A percentile compares a stretch with the other conserved stretches of the same genome.
Evolutionary conservation across 805 yeast species (phyloP).

Genomic region (Kuraishia cidri): DNA sequence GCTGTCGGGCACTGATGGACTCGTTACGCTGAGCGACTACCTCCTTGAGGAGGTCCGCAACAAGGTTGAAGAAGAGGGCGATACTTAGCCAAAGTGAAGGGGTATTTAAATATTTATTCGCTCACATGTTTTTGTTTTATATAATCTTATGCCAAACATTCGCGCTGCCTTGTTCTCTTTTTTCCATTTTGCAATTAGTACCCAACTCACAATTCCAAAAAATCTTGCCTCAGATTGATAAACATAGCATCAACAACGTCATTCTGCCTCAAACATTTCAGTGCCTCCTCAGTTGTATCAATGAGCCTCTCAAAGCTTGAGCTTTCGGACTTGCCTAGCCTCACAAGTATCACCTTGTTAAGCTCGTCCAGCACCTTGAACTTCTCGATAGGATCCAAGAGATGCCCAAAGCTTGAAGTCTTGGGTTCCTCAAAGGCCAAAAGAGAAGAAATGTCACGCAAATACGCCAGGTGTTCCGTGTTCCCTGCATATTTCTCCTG

Average conservation of each 20-base stretch:
- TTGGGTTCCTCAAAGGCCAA: slow-evolving; percentile 44
- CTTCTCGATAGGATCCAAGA: slow-evolving; percentile 25
- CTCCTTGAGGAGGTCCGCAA: slow-evolving; percentile 30
- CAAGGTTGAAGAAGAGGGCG: too few species aligned
- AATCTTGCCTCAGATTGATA: slow-evolving; percentile 37
- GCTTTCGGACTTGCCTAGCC: slow-evolving; percentile 30
- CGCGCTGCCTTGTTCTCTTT: too few species aligned
- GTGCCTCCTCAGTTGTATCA: slow-evolving; percentile 27
- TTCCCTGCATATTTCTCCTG: slow-evolving; percentile 21
- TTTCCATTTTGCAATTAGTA: neutral
- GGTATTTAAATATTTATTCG: neutral
- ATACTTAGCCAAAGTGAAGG: slow-evolving; percentile 19
- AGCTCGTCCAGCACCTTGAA: slow-evolving; percentile 14
- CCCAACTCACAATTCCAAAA: slow-evolving; percentile 18
- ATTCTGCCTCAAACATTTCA: slow-evolving; percentile 20
- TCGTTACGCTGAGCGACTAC: slow-evolving; percentile 42
- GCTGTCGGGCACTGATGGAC: slow-evolving; percentile 33
- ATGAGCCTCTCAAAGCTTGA: slow-evolving; percentile 34
- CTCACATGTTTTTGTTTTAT: neutral
- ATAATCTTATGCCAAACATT: too few species aligned
- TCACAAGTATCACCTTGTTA: slow-evolving; percentile 18
- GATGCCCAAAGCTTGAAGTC: slow-evolving; percentile 22
- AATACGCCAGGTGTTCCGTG: slow-evolving; percentile 20
- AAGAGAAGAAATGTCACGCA: slow-evolving; percentile 39
- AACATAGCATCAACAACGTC: slow-evolving; percentile 23